Evolutionary conservation across 495 filamentous ascomycete genomes (phyloP).

Genomic region (Parmelia sp.): DNA sequence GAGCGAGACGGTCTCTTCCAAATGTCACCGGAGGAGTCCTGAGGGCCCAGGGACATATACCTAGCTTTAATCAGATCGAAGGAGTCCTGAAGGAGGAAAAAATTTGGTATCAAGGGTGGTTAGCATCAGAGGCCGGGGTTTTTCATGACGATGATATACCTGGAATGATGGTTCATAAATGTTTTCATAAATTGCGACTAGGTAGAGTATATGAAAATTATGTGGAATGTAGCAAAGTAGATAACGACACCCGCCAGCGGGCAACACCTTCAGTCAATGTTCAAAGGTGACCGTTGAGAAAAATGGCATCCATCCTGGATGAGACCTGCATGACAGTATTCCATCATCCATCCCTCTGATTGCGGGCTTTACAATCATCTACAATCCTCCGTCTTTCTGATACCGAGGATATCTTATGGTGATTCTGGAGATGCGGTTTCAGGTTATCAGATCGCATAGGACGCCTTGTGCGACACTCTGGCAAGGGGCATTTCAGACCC

Average conservation of each 20-base stretch:
- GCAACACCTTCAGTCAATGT: too few species aligned
- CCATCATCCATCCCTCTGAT: neutral
- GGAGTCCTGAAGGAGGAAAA: neutral
- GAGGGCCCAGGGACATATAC: neutral
- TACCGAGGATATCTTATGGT: neutral
- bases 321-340: neutral
- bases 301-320: neutral
- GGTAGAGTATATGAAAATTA: neutral
- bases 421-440: conserved; percentile 1
- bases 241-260: too few species aligned
- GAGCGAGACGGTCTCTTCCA: neutral
- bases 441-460: conserved; percentile 6
- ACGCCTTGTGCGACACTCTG: neutral
- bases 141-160: neutral
- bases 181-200: neutral
- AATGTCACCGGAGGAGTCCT: too few species aligned
- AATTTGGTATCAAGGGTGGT: neutral
- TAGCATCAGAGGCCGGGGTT: neutral
- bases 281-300: neutral
- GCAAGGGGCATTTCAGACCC: conserved; percentile 8
- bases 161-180: neutral
- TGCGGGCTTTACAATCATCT: neutral
- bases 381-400: neutral
- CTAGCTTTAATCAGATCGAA: neutral
- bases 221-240: too few species aligned